Conservation (phyloP, 1,139 yeast species). For the Taphrina populina region DNA sequence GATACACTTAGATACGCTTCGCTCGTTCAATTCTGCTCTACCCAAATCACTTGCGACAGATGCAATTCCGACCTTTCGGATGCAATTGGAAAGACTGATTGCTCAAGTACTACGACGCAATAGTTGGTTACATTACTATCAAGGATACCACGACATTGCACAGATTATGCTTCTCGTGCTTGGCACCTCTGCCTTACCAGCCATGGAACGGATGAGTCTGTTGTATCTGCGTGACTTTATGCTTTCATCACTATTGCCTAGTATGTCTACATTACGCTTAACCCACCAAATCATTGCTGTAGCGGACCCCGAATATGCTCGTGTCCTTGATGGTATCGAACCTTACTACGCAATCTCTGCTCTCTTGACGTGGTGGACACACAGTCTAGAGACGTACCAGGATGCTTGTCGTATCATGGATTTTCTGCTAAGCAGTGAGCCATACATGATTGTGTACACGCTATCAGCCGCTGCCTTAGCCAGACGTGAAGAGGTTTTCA, state of each 20-base stretch:
- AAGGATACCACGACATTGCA: constrained; percentile 87
- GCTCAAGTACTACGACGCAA: constrained; percentile 57
- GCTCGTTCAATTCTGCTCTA: constrained; percentile 54
- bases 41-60: constrained; percentile 36
- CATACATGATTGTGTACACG: constrained; percentile 31
- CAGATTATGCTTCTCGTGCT: constrained; percentile 61
- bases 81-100: constrained; percentile 53
- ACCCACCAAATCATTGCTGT: constrained; percentile 60
- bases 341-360: constrained; percentile 71
- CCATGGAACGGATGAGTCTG: constrained; percentile 60
- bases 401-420: constrained; percentile 65
- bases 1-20: constrained; percentile 67
- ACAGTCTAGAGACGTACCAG: constrained; percentile 57
- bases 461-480: constrained; percentile 23
- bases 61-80: constrained; percentile 43
- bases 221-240: constrained; percentile 75
- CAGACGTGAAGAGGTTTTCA: constrained; percentile 4
- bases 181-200: constrained; percentile 47
- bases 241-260: constrained; percentile 66
- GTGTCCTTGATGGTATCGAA: constrained; percentile 50
- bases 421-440: constrained; percentile 52
- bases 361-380: constrained; percentile 72
- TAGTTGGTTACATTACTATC: constrained; percentile 73
- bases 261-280: constrained; percentile 62
- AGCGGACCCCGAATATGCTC: constrained; percentile 56